Conservation (phyloP, 2,329 filamentous ascomycete species). For the Ophiostoma montium region DNA sequence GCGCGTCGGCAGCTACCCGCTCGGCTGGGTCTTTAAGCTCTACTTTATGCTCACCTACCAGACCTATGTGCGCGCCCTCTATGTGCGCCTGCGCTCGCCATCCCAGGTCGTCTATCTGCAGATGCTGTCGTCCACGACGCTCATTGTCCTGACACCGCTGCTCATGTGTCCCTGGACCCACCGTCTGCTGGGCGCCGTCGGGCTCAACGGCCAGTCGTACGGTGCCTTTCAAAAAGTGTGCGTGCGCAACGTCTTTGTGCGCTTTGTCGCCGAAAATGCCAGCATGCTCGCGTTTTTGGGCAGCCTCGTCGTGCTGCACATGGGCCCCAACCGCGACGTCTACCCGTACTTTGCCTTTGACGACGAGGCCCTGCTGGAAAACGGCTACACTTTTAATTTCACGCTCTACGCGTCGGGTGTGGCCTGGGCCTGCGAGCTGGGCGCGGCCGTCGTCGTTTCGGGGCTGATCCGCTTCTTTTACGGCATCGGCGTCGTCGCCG, state of each 20-base stretch:
- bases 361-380: slow-evolving; percentile 16
- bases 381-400: slow-evolving; percentile 43
- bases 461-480: slow-evolving; percentile 44
- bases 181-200: slow-evolving; percentile 36
- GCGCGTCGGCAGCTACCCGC: slow-evolving; percentile 53
- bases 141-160: slow-evolving; percentile 49
- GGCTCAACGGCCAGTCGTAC: slow-evolving; percentile 45
- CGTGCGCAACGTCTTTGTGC: slow-evolving; percentile 52
- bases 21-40: slow-evolving; percentile 59
- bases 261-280: slow-evolving; percentile 51
- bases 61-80: slow-evolving; percentile 55
- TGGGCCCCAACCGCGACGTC: slow-evolving; percentile 51
- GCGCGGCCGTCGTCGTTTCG: slow-evolving; percentile 45
- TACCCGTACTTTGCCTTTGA: slow-evolving; percentile 60
- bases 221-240: slow-evolving; percentile 51
- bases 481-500: slow-evolving; percentile 46
- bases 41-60: slow-evolving; percentile 56
- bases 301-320: slow-evolving; percentile 50
- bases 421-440: slow-evolving; percentile 54
- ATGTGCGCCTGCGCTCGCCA: slow-evolving; percentile 52
- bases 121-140: slow-evolving; percentile 45
- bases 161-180: slow-evolving; percentile 49
- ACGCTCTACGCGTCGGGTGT: slow-evolving; percentile 49
- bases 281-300: slow-evolving; percentile 56
- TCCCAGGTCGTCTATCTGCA: slow-evolving; percentile 52